These are phyloP conservation scores for Aspergillus tubingensis DNA, from an alignment of 2,329 filamentous ascomycete species.

Conservation along the genomic window DNA sequence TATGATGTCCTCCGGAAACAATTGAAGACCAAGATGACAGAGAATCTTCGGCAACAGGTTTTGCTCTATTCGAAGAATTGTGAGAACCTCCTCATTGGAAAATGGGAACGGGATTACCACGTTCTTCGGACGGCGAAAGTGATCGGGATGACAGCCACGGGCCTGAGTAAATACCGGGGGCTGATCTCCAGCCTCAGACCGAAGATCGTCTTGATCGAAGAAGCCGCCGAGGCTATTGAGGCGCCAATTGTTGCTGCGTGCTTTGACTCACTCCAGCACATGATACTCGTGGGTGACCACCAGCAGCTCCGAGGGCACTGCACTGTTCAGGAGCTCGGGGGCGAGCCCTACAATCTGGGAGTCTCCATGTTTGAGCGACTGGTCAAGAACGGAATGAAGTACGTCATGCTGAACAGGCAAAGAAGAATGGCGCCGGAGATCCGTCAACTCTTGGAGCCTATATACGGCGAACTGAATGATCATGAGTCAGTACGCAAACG, in stretches of 20 bases:
- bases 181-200: constrained; percentile 68
- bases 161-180: constrained; percentile 75
- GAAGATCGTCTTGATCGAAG: constrained; percentile 71
- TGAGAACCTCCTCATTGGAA: constrained; percentile 57
- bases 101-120: constrained; percentile 61
- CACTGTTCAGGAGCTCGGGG: constrained; percentile 60
- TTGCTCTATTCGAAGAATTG: constrained; percentile 54
- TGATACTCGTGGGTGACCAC: constrained; percentile 76
- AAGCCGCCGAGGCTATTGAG: constrained; percentile 72
- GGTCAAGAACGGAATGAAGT: constrained; percentile 65
- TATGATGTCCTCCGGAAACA: constrained; percentile 66
- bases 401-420: constrained; percentile 66
- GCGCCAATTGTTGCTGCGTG: constrained; percentile 61
- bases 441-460: constrained; percentile 59
- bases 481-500: constrained; percentile 59
- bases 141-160: constrained; percentile 74
- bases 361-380: constrained; percentile 80
- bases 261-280: constrained; percentile 62
- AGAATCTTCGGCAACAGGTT: constrained; percentile 54
- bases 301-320: constrained; percentile 72
- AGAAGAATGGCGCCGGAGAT: constrained; percentile 73
- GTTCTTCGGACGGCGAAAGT: constrained; percentile 63
- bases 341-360: constrained; percentile 65
- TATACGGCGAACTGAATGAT: constrained; percentile 62
- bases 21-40: constrained; percentile 52